phyloP scores from a whole-genome alignment of 352 stramenopile genomes.

The Pythium plurisporium region DNA sequence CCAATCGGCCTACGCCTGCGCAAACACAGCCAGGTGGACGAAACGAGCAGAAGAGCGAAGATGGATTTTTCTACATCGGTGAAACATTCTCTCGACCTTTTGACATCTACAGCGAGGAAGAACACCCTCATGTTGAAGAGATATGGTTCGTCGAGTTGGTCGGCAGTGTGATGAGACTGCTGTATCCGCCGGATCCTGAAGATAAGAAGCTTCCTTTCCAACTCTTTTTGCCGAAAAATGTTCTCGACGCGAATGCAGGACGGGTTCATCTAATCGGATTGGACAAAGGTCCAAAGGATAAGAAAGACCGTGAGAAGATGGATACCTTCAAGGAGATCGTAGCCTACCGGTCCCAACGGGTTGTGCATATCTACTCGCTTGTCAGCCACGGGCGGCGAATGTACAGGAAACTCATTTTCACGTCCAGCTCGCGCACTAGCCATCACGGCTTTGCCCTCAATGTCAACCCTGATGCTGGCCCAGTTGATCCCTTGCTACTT shows the following conservation, averaged over 20 bases:
- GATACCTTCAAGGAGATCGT: slow-evolving; percentile 98
- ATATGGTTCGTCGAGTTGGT: slow-evolving; percentile 76
- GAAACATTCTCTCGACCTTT: slow-evolving; percentile 62
- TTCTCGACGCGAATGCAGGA: slow-evolving; percentile 37
- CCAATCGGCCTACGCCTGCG: slow-evolving; percentile 20
- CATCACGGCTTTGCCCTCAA: slow-evolving; percentile 89
- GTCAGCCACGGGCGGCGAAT: slow-evolving; percentile 95
- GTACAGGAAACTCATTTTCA: slow-evolving; percentile 96
- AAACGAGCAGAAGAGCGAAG: slow-evolving; percentile 21
- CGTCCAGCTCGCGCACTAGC: slow-evolving; percentile 92
- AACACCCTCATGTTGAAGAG: slow-evolving; percentile 59
- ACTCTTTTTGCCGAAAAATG: slow-evolving; percentile 63
- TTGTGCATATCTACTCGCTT: slow-evolving; percentile 97
- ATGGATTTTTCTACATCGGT: slow-evolving; percentile 58
- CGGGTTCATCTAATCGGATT: slow-evolving; percentile 58
- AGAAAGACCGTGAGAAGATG: slow-evolving; percentile 69
- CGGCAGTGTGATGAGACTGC: slow-evolving; percentile 43
- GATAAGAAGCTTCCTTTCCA: slow-evolving; percentile 79
- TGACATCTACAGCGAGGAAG: slow-evolving; percentile 78
- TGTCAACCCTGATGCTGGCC: slow-evolving; percentile 50
- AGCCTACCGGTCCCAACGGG: slow-evolving; percentile 86
- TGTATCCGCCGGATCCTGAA: slow-evolving; percentile 73
- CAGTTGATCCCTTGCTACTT: slow-evolving; percentile 58
- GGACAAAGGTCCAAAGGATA: slow-evolving; percentile 67
- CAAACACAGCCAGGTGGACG: slow-evolving; percentile 12